Evolutionary conservation across 768 basidiomycete species (phyloP).

Genomic region (Cystobasidium ongulense): DNA sequence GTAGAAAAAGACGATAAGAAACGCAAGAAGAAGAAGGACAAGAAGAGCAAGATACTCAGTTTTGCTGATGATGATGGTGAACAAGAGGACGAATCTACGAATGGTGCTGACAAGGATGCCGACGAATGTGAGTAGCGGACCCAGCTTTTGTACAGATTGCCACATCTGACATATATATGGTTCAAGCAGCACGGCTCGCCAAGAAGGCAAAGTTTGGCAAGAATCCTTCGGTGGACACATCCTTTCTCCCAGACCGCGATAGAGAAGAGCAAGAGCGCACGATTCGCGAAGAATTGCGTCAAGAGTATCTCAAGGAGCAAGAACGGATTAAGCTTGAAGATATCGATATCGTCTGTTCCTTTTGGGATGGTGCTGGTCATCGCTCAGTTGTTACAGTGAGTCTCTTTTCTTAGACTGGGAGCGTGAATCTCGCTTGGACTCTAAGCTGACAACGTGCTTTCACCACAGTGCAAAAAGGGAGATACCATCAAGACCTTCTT

Average conservation of each 20-base stretch:
- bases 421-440: not conserved
- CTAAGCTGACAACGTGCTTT: too few relatives aligned
- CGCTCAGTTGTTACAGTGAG: constrained; percentile 79
- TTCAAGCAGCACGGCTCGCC: constrained; percentile 34
- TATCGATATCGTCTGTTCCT: constrained; percentile 90
- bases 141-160: not conserved
- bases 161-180: not conserved
- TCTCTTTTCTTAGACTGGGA: constrained; percentile 31
- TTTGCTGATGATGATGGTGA: constrained; percentile 72
- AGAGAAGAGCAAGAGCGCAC: constrained; percentile 85
- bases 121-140: not conserved
- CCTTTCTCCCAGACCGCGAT: constrained; percentile 95
- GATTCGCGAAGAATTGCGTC: constrained; percentile 75
- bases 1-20: constrained; percentile 71
- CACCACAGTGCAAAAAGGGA: constrained; percentile 86
- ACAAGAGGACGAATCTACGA: constrained; percentile 34
- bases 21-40: constrained; percentile 92
- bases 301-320: constrained; percentile 75
- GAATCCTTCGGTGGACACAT: constrained; percentile 94
- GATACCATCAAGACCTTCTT: constrained; percentile 78
- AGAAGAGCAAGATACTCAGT: constrained; percentile 83
- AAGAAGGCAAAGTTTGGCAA: constrained; percentile 66
- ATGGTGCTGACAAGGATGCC: not conserved
- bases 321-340: constrained; percentile 52
- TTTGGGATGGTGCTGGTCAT: constrained; percentile 97